Base-by-base conservation (phyloP, 495 filamentous ascomycete genomes). In the Cenococcum geophilum region DNA sequence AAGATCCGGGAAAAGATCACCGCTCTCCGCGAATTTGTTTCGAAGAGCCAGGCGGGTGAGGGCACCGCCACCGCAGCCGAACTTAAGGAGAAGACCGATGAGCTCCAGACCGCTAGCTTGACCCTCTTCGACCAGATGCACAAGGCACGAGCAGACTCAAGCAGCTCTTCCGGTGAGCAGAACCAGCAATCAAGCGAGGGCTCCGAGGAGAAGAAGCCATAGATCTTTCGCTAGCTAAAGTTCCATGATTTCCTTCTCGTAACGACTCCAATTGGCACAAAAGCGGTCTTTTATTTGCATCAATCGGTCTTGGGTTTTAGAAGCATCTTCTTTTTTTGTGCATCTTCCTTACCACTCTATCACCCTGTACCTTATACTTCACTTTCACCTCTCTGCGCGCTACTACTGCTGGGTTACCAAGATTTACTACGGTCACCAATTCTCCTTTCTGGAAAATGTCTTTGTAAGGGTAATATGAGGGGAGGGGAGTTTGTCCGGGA, bases 41-140 rank as follows among this genome's bases (percentile, higher is more conserved):
- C 82, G 78, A 91, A 95, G 89, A 95, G 82, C 79, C 93, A 97
- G 83, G 83, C 89, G 65, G 93, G 92, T 57, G 93, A 98, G 79
- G 83, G 86, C 68, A 82, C 80, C 60, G 82, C 88, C 66, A 93
- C 91, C 36, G 88, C 91, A 21, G 89, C 85, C 62, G 88, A 96
- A 74, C 82, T 98, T 72, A 98, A 97, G 86, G 85, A 88, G 79
- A 96, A 97, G 89, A 92, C 87, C 63, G 95, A 97, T 64, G 93
- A 97, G 77, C 85, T 98, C 68, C 95, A 97, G 78, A 89, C 85
- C 71, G 90, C 93, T 61, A 92, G 88, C 78, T 82, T 98, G 79
- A 95, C 87, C 75, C 84, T 97, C 66, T 98, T 98, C 77, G 93
- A 97, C 81, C 96, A 98, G 87, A 96, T 98, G 90, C 93, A 98